Evolutionary conservation across 768 basidiomycete species (phyloP).

Genomic region (Kwoniella sp.): DNA sequence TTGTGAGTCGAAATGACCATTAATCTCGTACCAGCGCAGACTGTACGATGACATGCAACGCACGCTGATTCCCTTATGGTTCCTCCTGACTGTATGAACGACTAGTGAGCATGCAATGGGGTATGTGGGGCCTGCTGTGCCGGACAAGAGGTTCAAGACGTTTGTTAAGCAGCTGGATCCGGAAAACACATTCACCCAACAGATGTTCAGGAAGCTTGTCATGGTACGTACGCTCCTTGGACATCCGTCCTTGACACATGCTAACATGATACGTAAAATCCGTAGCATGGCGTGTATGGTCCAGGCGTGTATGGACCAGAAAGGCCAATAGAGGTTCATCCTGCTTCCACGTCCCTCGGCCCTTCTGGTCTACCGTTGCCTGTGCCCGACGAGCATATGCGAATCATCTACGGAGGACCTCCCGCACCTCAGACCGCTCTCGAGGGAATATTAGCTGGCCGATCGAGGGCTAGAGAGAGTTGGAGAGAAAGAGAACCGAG

Average conservation of each 20-base stretch:
- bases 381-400: neutral
- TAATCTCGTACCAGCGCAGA: neutral
- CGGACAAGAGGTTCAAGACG: slow-evolving; percentile 29
- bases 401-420: neutral
- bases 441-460: neutral
- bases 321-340: neutral
- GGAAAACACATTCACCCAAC: slow-evolving; percentile 21
- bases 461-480: neutral
- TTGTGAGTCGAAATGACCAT: slow-evolving; percentile 28
- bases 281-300: neutral
- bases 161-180: slow-evolving; percentile 37
- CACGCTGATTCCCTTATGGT: slow-evolving; percentile 4
- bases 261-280: neutral
- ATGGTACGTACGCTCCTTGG: slow-evolving; percentile 13
- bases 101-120: slow-evolving; percentile 11
- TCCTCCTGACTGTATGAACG: neutral
- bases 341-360: slow-evolving; percentile 7
- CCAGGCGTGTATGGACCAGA: no score
- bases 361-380: neutral
- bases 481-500: neutral
- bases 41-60: neutral
- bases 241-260: neutral
- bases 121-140: neutral
- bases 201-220: slow-evolving; percentile 25
- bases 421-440: neutral